Evolutionary conservation across 768 basidiomycete species (phyloP).

Genomic region (Tricholoma sp.): DNA sequence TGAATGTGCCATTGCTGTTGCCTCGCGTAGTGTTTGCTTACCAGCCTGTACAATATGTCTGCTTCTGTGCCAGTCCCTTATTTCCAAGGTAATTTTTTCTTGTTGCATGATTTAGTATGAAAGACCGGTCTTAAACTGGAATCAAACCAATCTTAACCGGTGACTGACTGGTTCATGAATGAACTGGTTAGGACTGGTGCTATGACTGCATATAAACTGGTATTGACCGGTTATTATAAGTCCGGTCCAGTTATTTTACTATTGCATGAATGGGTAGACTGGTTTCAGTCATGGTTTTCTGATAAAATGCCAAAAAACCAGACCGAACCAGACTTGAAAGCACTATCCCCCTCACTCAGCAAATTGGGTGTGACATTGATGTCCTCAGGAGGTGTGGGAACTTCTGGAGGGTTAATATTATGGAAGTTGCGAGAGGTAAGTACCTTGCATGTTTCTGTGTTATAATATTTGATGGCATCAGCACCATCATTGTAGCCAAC

Average conservation of each 20-base stretch:
- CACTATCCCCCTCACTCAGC: too few species aligned
- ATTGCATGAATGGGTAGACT: not conserved
- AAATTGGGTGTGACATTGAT: too few species aligned
- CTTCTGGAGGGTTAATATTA: too few species aligned
- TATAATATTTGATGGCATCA: too few species aligned
- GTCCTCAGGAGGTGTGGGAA: too few species aligned
- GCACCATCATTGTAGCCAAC: too few species aligned
- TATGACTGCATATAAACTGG: not conserved
- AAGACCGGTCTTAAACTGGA: not conserved
- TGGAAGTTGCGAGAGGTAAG: too few species aligned
- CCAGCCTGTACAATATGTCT: not conserved
- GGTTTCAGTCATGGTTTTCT: not conserved
- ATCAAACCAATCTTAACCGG: not conserved
- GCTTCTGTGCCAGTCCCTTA: not conserved
- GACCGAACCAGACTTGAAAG: not conserved
- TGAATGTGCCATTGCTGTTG: not conserved
- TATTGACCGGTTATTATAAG: not conserved
- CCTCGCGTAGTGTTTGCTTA: not conserved
- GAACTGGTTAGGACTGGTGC: not conserved
- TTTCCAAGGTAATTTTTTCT: not conserved
- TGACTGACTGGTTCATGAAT: not conserved
- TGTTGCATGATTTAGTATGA: not conserved
- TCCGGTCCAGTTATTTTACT: not conserved
- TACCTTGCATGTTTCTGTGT: too few species aligned
- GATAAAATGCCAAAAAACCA: not conserved